Evolutionary conservation across 2,329 filamentous ascomycete genomes (phyloP).

Genomic region (Cadophora sp.): DNA sequence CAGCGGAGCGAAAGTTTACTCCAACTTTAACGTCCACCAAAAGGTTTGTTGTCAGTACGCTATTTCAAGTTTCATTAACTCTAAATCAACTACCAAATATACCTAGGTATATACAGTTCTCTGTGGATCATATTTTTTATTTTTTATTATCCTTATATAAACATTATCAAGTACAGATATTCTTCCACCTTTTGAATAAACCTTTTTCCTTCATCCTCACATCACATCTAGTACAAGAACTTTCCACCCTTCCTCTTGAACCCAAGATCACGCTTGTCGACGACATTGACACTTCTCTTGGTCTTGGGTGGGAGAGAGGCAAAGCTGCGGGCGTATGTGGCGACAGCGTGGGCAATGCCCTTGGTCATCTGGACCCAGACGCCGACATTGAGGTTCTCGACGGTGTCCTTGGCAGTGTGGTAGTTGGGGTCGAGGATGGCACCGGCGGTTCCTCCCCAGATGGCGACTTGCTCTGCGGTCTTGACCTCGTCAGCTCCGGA

Average conservation of each 20-base stretch:
- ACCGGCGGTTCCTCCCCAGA: slow-evolving; percentile 73
- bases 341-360: slow-evolving; percentile 46
- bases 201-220: background rate
- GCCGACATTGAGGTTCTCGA: slow-evolving; percentile 62
- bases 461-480: slow-evolving; percentile 64
- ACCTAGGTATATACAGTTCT: slow-evolving; percentile 45
- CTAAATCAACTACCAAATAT: no score
- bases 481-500: slow-evolving; percentile 80
- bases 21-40: no score
- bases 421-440: slow-evolving; percentile 65
- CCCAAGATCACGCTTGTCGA: slow-evolving; percentile 12
- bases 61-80: no score
- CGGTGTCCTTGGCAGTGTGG: slow-evolving; percentile 65
- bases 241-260: slow-evolving; percentile 24
- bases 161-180: slow-evolving; percentile 12
- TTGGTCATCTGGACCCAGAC: slow-evolving; percentile 67
- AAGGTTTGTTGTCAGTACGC: no score
- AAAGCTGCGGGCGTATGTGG: slow-evolving; percentile 26
- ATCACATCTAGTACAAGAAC: slow-evolving; percentile 18
- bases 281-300: slow-evolving; percentile 13
- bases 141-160: slow-evolving; percentile 9
- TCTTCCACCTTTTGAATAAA: background rate
- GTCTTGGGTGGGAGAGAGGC: slow-evolving; percentile 17
- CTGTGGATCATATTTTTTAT: background rate
- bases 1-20: no score